Conservation (phyloP, 1,284 basidiomycete species). For the Moesziomyces parantarcticus region DNA sequence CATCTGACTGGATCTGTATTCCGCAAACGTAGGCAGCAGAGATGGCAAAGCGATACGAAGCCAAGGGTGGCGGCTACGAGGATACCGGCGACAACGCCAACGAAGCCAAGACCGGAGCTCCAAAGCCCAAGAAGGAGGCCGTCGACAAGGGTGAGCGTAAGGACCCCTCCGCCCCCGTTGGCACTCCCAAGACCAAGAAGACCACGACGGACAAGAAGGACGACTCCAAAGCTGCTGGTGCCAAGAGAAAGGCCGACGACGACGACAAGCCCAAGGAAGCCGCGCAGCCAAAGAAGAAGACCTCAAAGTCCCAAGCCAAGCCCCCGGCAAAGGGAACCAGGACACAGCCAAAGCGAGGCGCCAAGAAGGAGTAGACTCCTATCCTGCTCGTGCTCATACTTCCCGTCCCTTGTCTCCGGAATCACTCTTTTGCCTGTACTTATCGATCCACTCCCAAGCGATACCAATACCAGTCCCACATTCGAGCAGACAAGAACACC, state of each 20-base stretch:
- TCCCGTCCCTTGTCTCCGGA: too few relatives aligned
- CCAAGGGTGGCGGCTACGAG: conserved; percentile 69
- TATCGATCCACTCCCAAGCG: neutral
- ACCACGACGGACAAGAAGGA: conserved; percentile 3
- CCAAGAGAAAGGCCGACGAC: conserved; percentile 6
- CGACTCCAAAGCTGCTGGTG: conserved; percentile 3
- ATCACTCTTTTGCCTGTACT: neutral
- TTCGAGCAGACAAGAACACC: neutral
- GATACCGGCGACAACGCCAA: conserved; percentile 69
- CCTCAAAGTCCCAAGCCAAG: conserved; percentile 27
- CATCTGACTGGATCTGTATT: neutral
- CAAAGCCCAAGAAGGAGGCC: conserved; percentile 67
- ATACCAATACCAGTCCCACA: neutral
- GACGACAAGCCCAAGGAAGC: conserved; percentile 5
- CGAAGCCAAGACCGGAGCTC: conserved; percentile 68
- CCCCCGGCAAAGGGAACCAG: conserved; percentile 12
- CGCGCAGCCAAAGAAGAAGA: conserved; percentile 16
- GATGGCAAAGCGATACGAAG: conserved; percentile 69
- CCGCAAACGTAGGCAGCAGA: conserved; percentile 50
- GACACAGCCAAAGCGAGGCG: neutral
- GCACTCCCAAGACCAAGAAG: conserved; percentile 28
- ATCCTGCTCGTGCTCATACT: too few relatives aligned
- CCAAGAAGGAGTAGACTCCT: neutral
- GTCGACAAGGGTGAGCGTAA: conserved; percentile 45
- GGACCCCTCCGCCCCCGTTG: conserved; percentile 32